Conservation (phyloP, 495 filamentous ascomycete genomes). For the Daldinia decipiens region DNA sequence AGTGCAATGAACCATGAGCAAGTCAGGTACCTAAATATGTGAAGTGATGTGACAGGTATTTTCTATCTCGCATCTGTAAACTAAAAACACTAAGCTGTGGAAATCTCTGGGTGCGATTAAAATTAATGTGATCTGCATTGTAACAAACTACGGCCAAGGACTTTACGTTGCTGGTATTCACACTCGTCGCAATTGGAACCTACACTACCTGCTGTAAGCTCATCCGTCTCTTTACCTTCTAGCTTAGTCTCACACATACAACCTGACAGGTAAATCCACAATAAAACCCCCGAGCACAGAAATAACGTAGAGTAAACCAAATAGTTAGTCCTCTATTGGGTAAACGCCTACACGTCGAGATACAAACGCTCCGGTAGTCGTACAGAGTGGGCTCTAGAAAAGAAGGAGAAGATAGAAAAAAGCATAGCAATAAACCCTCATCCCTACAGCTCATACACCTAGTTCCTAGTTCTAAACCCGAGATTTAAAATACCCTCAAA, state of each 20-base stretch:
- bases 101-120: not conserved
- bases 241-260: not conserved
- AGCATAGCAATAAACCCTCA: not conserved
- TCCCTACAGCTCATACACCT: not conserved
- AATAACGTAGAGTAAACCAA: not conserved
- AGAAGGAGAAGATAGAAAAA: not conserved
- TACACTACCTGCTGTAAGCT: not conserved
- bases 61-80: not conserved
- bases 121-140: not conserved
- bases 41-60: not conserved
- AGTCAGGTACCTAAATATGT: not conserved
- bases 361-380: conserved; percentile 14
- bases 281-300: not conserved
- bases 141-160: not conserved
- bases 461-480: conserved; percentile 14
- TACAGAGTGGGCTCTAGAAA: conserved; percentile 2
- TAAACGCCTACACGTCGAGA: conserved; percentile 24
- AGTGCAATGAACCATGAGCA: not conserved
- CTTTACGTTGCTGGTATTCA: not conserved
- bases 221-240: not conserved
- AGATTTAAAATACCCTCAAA: not conserved
- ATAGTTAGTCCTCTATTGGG: conserved; percentile 18
- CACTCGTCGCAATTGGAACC: not conserved
- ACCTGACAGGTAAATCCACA: not conserved
- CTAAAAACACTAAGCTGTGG: not conserved